Evolutionary conservation across 176 grass and related monocot species (phyloP).

Genomic region (Pontederia crassipes): DNA sequence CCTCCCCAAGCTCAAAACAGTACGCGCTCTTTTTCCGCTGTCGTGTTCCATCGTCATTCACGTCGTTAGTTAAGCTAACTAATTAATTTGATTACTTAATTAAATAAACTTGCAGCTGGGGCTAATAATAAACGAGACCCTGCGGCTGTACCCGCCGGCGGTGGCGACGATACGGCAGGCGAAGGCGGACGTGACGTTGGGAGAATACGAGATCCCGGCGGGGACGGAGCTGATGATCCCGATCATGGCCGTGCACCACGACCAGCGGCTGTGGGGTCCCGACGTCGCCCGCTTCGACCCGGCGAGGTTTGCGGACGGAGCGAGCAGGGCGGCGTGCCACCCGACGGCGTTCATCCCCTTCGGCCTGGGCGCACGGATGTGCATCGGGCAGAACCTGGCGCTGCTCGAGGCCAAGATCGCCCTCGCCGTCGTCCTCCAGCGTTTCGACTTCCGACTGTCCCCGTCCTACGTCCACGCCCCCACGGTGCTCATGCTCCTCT

Average conservation of each 20-base stretch:
- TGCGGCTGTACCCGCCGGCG: slow-evolving; percentile 91
- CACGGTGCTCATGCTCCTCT: slow-evolving; percentile 94
- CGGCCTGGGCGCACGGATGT: slow-evolving; percentile 80
- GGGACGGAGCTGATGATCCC: slow-evolving; percentile 89
- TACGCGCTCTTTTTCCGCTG: slow-evolving; percentile 13
- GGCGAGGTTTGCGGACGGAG: slow-evolving; percentile 50
- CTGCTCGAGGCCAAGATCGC: slow-evolving; percentile 86
- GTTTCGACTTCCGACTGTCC: slow-evolving; percentile 70
- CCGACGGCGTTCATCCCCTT: slow-evolving; percentile 89
- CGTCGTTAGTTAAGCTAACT: not conserved
- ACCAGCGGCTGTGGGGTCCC: slow-evolving; percentile 59
- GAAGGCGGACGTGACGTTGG: slow-evolving; percentile 69
- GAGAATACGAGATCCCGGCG: slow-evolving; percentile 45
- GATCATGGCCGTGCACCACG: slow-evolving; percentile 98
- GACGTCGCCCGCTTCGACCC: slow-evolving; percentile 93
- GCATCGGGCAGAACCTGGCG: slow-evolving; percentile 96
- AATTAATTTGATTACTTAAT: not conserved
- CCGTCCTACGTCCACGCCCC: slow-evolving; percentile 87
- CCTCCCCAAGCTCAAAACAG: slow-evolving; percentile 80
- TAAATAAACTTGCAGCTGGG: slow-evolving; percentile 35
- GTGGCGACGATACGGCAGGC: slow-evolving; percentile 84
- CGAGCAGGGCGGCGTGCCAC: slow-evolving; percentile 50
- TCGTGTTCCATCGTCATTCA: not conserved
- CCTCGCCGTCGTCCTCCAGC: slow-evolving; percentile 75
- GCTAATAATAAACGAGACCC: slow-evolving; percentile 94